Conservation (phyloP, 768 basidiomycete species). For the Lactarius sp. region DNA sequence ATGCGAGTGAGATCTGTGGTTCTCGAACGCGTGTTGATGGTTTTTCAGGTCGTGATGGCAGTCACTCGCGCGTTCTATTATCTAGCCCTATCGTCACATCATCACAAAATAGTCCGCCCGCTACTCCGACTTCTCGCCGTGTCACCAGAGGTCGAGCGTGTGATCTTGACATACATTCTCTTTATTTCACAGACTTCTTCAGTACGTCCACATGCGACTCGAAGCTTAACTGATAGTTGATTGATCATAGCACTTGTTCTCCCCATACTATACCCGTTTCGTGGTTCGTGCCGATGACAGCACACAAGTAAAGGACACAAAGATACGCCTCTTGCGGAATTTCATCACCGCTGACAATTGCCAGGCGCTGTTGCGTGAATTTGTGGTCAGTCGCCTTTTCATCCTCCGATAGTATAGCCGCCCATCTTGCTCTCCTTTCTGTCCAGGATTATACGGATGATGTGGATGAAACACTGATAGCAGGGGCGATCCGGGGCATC, state of each 20-base stretch:
- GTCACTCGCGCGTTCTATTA: conserved; percentile 73
- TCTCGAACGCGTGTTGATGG: background rate
- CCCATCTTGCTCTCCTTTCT: background rate
- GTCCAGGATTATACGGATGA: conserved; percentile 78
- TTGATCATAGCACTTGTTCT: conserved; percentile 52
- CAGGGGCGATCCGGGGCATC: conserved; percentile 70
- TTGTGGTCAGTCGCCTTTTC: conserved; percentile 55
- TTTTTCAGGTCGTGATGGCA: conserved; percentile 69
- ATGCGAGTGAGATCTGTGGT: conserved; percentile 28
- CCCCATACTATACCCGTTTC: conserved; percentile 59
- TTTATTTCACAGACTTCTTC: conserved; percentile 60
- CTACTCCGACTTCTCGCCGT: conserved; percentile 65
- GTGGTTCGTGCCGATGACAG: conserved; percentile 66
- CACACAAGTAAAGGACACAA: conserved; percentile 60
- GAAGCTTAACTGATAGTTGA: background rate
- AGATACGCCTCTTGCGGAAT: conserved; percentile 67
- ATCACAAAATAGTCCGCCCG: conserved; percentile 58
- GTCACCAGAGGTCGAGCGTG: conserved; percentile 69
- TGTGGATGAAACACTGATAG: conserved; percentile 62
- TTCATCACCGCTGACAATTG: conserved; percentile 65
- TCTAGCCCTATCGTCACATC: conserved; percentile 52
- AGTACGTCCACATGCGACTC: conserved; percentile 40
- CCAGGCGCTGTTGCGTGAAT: conserved; percentile 69
- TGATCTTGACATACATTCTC: conserved; percentile 67
- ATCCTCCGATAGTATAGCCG: conserved; percentile 1